phyloP scores from a whole-genome alignment of 805 yeast species.

The Yamadazyma takamatsuzukensis region DNA sequence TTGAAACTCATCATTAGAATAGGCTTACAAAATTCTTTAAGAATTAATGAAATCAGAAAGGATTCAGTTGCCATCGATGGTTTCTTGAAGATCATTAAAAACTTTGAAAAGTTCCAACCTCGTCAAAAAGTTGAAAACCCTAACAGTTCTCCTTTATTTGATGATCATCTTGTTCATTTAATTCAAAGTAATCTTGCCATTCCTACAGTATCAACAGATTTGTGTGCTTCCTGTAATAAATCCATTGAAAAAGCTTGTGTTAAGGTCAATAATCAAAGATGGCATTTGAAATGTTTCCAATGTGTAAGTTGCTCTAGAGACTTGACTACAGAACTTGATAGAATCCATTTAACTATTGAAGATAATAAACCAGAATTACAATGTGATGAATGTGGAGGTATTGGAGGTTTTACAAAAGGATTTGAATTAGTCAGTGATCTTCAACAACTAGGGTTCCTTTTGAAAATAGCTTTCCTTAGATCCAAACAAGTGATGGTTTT shows the following conservation, averaged over 20 bases:
- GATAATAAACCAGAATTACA: conserved; percentile 42
- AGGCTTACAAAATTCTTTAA: conserved; percentile 76
- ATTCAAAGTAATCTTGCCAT: conserved; percentile 37
- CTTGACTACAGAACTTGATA: conserved; percentile 18
- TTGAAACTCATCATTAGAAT: conserved; percentile 78
- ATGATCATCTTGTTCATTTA: conserved; percentile 11
- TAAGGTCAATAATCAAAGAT: conserved; percentile 56
- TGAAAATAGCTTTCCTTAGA: conserved; percentile 80
- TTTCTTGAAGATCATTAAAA: conserved; percentile 41
- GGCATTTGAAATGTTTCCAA: conserved; percentile 76
- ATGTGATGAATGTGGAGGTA: conserved; percentile 6
- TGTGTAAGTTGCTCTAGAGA: conserved; percentile 57
- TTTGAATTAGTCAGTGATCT: conserved; percentile 65
- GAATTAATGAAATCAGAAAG: conserved; percentile 53
- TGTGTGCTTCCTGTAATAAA: conserved; percentile 66
- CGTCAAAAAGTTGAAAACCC: conserved; percentile 2
- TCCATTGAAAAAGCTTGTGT: conserved; percentile 85
- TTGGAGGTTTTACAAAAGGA: conserved; percentile 28
- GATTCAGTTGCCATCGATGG: conserved; percentile 60
- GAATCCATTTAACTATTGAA: conserved; percentile 45
- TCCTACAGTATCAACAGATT: conserved; percentile 65
- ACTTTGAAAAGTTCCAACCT: conserved; percentile 13
- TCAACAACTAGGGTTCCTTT: conserved; percentile 67
- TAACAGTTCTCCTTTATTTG: conserved; percentile 9
- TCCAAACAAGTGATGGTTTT: conserved; percentile 58